Conservation (phyloP, 345 rosid species). For the Hypericum androsaemum region DNA sequence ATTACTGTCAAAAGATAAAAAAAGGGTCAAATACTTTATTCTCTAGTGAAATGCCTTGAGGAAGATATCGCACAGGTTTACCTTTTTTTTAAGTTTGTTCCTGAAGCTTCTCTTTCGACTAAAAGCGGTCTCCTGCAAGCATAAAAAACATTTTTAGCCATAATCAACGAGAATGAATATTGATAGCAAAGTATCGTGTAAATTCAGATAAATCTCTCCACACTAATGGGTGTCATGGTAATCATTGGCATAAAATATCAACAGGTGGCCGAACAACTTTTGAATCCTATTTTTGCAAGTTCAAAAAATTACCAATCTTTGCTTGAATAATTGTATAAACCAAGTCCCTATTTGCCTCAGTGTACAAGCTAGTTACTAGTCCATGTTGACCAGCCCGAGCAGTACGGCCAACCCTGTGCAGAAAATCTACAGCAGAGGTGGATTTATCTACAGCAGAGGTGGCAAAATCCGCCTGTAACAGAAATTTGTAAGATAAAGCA, state of each 20-base stretch:
- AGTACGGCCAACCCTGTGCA: slow-evolving; percentile 93
- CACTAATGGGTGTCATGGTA: too few species aligned
- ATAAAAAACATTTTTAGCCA: slow-evolving; percentile 11
- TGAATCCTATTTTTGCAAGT: neutral
- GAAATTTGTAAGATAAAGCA: too few species aligned
- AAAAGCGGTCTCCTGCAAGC: slow-evolving; percentile 54
- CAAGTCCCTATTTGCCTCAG: slow-evolving; percentile 58
- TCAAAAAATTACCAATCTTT: slow-evolving; percentile 51
- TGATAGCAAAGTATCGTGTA: neutral
- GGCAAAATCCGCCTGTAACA: slow-evolving; percentile 80
- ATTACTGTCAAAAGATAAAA: too few species aligned
- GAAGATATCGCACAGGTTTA: neutral
- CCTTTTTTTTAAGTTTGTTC: slow-evolving; percentile 62
- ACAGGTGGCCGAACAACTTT: too few species aligned
- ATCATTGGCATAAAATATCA: too few species aligned
- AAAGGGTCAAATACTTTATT: neutral
- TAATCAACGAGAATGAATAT: neutral
- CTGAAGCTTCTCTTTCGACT: slow-evolving; percentile 75
- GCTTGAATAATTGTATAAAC: slow-evolving; percentile 78
- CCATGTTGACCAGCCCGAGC: slow-evolving; percentile 96
- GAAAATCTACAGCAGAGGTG: slow-evolving; percentile 80
- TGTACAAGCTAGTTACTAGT: slow-evolving; percentile 82
- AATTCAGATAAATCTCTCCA: too few species aligned
- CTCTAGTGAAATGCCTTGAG: neutral
- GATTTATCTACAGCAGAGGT: slow-evolving; percentile 91